Conservation (phyloP, 345 rosid species). For the Combretum micranthum region DNA sequence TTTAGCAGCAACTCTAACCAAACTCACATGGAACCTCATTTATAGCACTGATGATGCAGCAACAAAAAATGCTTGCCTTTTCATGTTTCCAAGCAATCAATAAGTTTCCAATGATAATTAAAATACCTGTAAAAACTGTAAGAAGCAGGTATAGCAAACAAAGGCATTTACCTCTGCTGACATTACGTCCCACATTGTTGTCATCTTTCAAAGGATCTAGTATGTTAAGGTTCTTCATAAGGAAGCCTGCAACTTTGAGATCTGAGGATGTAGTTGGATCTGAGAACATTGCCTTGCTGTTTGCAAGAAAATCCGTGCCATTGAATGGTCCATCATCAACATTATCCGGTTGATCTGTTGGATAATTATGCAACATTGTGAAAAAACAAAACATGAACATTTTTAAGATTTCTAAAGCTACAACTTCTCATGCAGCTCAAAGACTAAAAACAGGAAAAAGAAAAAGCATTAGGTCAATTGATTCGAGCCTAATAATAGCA, state of each 20-base stretch:
- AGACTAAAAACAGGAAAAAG: no score
- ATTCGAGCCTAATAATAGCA: background rate
- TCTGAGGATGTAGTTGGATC: conserved; percentile 33
- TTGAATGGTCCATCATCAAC: conserved; percentile 40
- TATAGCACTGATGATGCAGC: no score
- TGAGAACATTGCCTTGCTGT: conserved; percentile 39
- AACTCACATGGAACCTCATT: no score
- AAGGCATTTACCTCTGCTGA: conserved; percentile 55
- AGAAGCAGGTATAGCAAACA: conserved; percentile 3
- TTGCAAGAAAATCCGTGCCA: conserved; percentile 45
- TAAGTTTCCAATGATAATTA: background rate
- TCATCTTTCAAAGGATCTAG: conserved; percentile 73
- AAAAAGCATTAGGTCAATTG: no score
- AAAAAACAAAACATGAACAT: no score
- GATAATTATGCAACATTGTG: no score
- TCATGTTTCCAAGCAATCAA: no score
- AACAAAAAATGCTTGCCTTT: no score
- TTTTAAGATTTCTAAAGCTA: no score
- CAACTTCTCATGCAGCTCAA: no score
- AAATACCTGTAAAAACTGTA: background rate
- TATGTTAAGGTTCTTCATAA: conserved; percentile 60
- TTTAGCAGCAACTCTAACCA: no score
- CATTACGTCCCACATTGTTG: conserved; percentile 92
- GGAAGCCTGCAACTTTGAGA: conserved; percentile 33
- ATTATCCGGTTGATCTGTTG: conserved; percentile 29